phyloP scores from a whole-genome alignment of 768 basidiomycete species.

The Mycena amicta region DNA sequence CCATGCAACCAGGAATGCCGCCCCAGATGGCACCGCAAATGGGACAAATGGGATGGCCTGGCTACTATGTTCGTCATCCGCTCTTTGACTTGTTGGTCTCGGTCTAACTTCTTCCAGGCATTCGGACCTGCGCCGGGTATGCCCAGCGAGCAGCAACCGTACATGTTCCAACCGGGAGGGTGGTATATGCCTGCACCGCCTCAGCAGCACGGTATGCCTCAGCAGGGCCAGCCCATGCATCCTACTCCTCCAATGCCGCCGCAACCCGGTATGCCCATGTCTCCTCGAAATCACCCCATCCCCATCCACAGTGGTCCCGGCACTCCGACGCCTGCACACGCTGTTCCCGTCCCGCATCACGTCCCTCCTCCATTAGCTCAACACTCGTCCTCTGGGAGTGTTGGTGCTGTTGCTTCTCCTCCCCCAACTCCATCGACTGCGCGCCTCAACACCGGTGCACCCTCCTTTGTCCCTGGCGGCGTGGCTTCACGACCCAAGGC shows the following conservation, averaged over 20 bases:
- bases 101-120: slow-evolving; percentile 9
- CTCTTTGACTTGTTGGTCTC: slow-evolving; percentile 2
- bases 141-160: slow-evolving; percentile 44
- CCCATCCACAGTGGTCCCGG: slow-evolving; percentile 52
- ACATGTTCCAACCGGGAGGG: slow-evolving; percentile 43
- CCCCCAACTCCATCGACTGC: slow-evolving; percentile 66
- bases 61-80: slow-evolving; percentile 62
- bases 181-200: slow-evolving; percentile 43
- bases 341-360: slow-evolving; percentile 44
- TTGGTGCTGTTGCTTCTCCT: slow-evolving; percentile 59
- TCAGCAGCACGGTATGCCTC: slow-evolving; percentile 42
- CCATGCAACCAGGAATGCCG: slow-evolving; percentile 42
- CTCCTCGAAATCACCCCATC: slow-evolving; percentile 60
- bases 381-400: slow-evolving; percentile 47
- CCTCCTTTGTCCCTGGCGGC: slow-evolving; percentile 62
- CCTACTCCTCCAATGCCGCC: slow-evolving; percentile 51
- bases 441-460: slow-evolving; percentile 65
- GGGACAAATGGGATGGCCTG: slow-evolving; percentile 43
- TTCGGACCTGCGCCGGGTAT: slow-evolving; percentile 41
- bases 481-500: slow-evolving; percentile 32
- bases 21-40: slow-evolving; percentile 41
- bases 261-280: slow-evolving; percentile 61
- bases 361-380: slow-evolving; percentile 49
- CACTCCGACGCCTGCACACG: slow-evolving; percentile 69
- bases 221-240: slow-evolving; percentile 47